A percentile compares a stretch with the other conserved stretches of the same genome.
Conservation (phyloP, 768 basidiomycete species). For the Mycena vitilis region DNA sequence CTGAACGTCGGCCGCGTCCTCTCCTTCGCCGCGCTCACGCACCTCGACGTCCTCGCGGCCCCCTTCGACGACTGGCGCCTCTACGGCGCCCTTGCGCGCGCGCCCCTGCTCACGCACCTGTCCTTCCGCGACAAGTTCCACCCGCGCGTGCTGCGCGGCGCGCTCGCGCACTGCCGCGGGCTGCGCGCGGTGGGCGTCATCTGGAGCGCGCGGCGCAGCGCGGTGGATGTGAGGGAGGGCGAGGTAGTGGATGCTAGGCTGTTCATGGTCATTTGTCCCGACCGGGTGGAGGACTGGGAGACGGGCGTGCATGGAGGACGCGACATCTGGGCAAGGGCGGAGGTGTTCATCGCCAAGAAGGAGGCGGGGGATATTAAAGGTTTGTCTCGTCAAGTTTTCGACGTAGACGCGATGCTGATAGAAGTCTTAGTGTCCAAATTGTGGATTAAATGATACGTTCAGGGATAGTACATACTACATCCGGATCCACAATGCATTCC, state of each 20-base stretch:
- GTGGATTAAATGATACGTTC: constrained; percentile 7
- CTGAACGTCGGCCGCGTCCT: constrained; percentile 20
- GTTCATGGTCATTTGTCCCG: constrained; percentile 16
- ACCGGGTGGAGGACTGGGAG: constrained; percentile 21
- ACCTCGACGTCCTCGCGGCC: constrained; percentile 26
- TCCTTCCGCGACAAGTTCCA: constrained; percentile 29
- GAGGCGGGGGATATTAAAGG: constrained; percentile 16
- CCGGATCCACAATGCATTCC: too few species aligned
- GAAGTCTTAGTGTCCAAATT: constrained; percentile 9
- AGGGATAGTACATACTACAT: too few species aligned
- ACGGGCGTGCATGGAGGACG: constrained; percentile 3
- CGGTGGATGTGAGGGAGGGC: constrained; percentile 23
- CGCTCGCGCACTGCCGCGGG: constrained; percentile 17
- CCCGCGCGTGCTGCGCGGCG: constrained; percentile 20
- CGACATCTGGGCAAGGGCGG: constrained; percentile 27
- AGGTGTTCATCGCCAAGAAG: constrained; percentile 27
- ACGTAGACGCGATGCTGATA: background rate
- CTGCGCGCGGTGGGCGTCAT: constrained; percentile 28
- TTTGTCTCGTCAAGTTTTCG: background rate
- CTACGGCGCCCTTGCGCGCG: constrained; percentile 13
- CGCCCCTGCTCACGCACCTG: constrained; percentile 26
- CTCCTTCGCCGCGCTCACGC: constrained; percentile 26
- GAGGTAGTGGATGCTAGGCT: constrained; percentile 24
- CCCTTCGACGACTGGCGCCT: constrained; percentile 32
- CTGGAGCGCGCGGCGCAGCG: constrained; percentile 8